Percentiles rank a stretch among this genome's conserved stretches.
Evolutionary conservation across 2,329 filamentous ascomycete genomes (phyloP).

Genomic region (Aspergillus felis): DNA sequence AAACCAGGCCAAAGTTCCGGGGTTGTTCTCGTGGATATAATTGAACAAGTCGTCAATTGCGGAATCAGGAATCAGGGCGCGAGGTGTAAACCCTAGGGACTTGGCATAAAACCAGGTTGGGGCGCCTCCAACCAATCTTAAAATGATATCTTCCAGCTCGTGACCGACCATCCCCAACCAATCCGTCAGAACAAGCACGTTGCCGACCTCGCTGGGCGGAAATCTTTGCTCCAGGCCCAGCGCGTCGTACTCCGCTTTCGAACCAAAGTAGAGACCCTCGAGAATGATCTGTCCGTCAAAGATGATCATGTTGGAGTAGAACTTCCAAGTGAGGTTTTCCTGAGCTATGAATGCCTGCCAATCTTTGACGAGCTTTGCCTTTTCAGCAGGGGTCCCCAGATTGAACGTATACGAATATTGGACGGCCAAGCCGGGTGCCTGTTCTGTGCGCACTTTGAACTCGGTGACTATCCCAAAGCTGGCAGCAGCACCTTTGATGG

Average conservation of each 20-base stretch:
- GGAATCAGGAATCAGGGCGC: conserved; percentile 47
- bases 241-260: conserved; percentile 52
- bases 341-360: conserved; percentile 59
- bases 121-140: conserved; percentile 33
- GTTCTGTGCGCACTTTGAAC: conserved; percentile 36
- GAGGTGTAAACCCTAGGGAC: conserved; percentile 51
- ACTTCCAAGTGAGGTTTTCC: conserved; percentile 54
- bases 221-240: conserved; percentile 26
- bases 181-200: conserved; percentile 23
- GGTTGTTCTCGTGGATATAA: conserved; percentile 49
- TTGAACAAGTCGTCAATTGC: conserved; percentile 50
- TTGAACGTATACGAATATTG: conserved; percentile 57
- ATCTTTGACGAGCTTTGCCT: conserved; percentile 49
- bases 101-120: conserved; percentile 55
- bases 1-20: conserved; percentile 56
- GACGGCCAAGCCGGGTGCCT: conserved; percentile 45
- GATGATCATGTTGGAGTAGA: conserved; percentile 55
- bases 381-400: conserved; percentile 46
- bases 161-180: conserved; percentile 26
- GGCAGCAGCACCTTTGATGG: conserved; percentile 34
- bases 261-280: conserved; percentile 60
- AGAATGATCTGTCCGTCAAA: conserved; percentile 54
- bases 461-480: conserved; percentile 39
- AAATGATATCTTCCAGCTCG: conserved; percentile 23
- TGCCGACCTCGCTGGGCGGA: conserved; percentile 15